Percentiles rank a stretch among this genome's conserved stretches.
Evolutionary conservation across 768 basidiomycete species (phyloP).

Genomic region (Pholiota conissans): DNA sequence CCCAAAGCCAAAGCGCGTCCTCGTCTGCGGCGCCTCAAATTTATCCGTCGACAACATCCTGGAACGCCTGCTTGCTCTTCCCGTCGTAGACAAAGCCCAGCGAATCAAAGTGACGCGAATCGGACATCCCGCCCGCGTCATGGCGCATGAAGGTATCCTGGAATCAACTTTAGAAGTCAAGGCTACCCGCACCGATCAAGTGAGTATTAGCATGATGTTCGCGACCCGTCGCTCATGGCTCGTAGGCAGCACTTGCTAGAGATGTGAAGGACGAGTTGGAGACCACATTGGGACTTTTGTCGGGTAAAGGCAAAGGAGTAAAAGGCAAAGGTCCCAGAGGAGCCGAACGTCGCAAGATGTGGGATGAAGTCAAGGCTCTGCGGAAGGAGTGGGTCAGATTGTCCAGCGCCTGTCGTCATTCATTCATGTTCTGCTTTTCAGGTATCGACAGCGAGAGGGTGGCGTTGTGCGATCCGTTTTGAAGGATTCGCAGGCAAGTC

Average conservation of each 20-base stretch:
- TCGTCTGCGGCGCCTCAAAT: constrained; percentile 94
- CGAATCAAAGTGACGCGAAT: constrained; percentile 77
- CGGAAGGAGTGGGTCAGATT: constrained; percentile 78
- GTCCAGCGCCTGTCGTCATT: background rate
- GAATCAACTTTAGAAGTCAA: constrained; percentile 74
- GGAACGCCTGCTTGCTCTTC: constrained; percentile 73
- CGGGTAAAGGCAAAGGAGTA: constrained; percentile 71
- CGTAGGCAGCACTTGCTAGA: constrained; percentile 74
- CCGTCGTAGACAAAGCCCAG: constrained; percentile 45
- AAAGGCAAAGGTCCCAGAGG: constrained; percentile 74
- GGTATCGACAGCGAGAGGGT: constrained; percentile 87
- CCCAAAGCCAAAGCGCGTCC: constrained; percentile 57
- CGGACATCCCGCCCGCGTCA: constrained; percentile 93
- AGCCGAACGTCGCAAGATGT: constrained; percentile 76
- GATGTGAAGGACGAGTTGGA: constrained; percentile 91
- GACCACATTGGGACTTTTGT: constrained; percentile 58
- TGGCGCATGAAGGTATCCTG: constrained; percentile 65
- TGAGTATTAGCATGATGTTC: constrained; percentile 1
- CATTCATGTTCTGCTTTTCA: constrained; percentile 28
- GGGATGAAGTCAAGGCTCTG: constrained; percentile 83
- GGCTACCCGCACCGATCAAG: constrained; percentile 71
- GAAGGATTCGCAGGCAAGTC: constrained; percentile 66
- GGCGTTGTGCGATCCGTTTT: constrained; percentile 83
- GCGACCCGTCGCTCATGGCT: background rate
- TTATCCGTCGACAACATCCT: constrained; percentile 96